Evolutionary conservation across 164 flowering plant genomes (phyloP).

Genomic region (Santalum album): DNA sequence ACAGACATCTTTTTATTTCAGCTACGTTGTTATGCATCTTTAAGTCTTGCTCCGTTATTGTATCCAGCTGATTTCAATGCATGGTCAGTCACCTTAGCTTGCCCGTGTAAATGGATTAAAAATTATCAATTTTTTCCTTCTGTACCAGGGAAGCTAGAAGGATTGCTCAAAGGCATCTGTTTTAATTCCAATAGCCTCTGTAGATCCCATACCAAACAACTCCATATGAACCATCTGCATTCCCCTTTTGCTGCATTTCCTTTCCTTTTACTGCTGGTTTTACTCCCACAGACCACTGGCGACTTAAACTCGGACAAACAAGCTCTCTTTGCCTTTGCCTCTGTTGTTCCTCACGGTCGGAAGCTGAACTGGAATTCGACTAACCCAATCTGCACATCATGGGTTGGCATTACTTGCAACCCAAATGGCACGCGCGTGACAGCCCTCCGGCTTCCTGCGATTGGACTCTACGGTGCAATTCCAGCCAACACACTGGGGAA

Average conservation of each 20-base stretch:
- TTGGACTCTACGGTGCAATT: conserved; percentile 50
- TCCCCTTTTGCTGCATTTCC: conserved; percentile 9
- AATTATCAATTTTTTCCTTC: background rate
- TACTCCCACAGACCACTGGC: conserved; percentile 19
- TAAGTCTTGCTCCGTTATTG: too few species aligned
- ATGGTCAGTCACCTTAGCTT: too few species aligned
- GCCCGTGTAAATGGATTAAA: too few species aligned
- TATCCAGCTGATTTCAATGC: too few species aligned
- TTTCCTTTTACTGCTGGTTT: conserved; percentile 7
- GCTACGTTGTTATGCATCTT: too few species aligned
- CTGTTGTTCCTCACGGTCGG: conserved; percentile 42
- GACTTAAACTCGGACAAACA: conserved; percentile 50
- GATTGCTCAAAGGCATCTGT: conserved; percentile 3
- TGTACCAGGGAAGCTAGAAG: conserved; percentile 10
- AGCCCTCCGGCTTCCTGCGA: conserved; percentile 49
- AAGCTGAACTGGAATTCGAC: conserved; percentile 52
- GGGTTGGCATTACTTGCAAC: conserved; percentile 61
- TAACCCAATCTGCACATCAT: conserved; percentile 43
- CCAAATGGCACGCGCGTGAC: conserved; percentile 27
- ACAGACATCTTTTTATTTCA: too few species aligned
- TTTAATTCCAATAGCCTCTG: background rate
- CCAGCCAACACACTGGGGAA: conserved; percentile 48
- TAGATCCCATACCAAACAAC: background rate
- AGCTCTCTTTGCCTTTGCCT: conserved; percentile 59
- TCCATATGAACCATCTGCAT: conserved; percentile 16